Evolutionary conservation across 176 grass and related monocot species (phyloP).

Genomic region (Cymbopogon citratus): DNA sequence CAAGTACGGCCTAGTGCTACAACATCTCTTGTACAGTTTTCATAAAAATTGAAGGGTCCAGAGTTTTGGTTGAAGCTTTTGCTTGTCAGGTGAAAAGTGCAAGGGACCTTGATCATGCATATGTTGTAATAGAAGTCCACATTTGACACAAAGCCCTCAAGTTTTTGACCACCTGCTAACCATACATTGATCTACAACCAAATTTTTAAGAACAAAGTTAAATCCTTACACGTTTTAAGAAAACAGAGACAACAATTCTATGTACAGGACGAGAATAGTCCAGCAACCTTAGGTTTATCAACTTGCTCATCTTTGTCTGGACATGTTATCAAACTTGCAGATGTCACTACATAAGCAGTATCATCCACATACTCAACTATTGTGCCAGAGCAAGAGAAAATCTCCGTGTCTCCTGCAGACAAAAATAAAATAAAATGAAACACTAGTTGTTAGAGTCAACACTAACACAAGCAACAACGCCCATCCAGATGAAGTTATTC

Average conservation of each 20-base stretch:
- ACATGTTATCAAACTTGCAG: conserved; percentile 20
- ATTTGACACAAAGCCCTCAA: background rate
- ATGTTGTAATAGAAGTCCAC: conserved; percentile 32
- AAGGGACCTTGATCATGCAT: conserved; percentile 6
- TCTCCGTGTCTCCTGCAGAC: background rate
- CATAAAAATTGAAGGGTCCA: background rate
- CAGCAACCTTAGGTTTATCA: conserved; percentile 13
- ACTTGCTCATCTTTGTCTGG: conserved; percentile 6
- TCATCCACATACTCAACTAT: background rate
- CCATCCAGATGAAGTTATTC: background rate
- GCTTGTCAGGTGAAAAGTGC: background rate
- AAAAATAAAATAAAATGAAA: background rate
- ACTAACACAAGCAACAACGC: background rate
- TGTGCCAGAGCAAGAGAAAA: conserved; percentile 22
- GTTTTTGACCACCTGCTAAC: conserved; percentile 3
- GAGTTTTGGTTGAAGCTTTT: background rate
- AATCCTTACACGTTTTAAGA: background rate
- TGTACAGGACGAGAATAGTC: background rate
- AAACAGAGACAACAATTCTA: background rate
- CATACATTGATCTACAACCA: conserved; percentile 1
- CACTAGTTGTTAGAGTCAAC: background rate
- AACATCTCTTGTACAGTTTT: background rate
- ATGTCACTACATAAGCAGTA: conserved; percentile 22
- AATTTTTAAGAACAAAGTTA: background rate
- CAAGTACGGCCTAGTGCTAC: conserved; percentile 13